Evolutionary conservation across 805 yeast species (phyloP).

Genomic region (Candida glaebosa): DNA sequence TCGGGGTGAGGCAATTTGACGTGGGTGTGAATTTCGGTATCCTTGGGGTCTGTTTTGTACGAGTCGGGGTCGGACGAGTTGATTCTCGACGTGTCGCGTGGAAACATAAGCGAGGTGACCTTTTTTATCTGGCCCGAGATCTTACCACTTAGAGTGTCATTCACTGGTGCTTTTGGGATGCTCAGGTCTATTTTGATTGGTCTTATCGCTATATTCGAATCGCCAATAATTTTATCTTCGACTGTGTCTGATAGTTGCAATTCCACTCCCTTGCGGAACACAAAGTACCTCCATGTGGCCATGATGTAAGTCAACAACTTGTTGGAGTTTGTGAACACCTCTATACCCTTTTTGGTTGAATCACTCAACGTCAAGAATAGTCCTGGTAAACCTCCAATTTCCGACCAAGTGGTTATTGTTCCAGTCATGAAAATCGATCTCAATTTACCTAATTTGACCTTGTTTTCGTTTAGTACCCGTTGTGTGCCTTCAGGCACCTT

Average conservation of each 20-base stretch:
- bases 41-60: slow-evolving; percentile 35
- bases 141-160: slow-evolving; percentile 5
- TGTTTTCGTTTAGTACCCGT: slow-evolving; percentile 61
- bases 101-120: slow-evolving; percentile 55
- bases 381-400: slow-evolving; percentile 94
- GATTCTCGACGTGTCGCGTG: slow-evolving; percentile 41
- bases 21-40: slow-evolving; percentile 37
- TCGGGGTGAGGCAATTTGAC: slow-evolving; percentile 27
- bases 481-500: slow-evolving; percentile 85
- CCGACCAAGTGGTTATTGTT: slow-evolving; percentile 58
- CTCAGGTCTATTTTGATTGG: slow-evolving; percentile 28
- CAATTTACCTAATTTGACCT: slow-evolving; percentile 54
- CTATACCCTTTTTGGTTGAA: slow-evolving; percentile 58
- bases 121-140: slow-evolving; percentile 22
- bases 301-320: slow-evolving; percentile 46
- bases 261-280: slow-evolving; percentile 70
- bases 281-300: slow-evolving; percentile 83
- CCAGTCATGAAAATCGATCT: slow-evolving; percentile 77
- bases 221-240: slow-evolving; percentile 28
- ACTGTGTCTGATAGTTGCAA: slow-evolving; percentile 35
- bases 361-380: slow-evolving; percentile 77
- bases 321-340: slow-evolving; percentile 45
- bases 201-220: slow-evolving; percentile 34
- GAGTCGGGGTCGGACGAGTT: slow-evolving; percentile 36
- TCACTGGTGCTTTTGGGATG: neutral